A percentile compares a stretch with the other conserved stretches of the same genome.
Conservation (phyloP, 208 protist species). For the Spongospora subterranea region DNA sequence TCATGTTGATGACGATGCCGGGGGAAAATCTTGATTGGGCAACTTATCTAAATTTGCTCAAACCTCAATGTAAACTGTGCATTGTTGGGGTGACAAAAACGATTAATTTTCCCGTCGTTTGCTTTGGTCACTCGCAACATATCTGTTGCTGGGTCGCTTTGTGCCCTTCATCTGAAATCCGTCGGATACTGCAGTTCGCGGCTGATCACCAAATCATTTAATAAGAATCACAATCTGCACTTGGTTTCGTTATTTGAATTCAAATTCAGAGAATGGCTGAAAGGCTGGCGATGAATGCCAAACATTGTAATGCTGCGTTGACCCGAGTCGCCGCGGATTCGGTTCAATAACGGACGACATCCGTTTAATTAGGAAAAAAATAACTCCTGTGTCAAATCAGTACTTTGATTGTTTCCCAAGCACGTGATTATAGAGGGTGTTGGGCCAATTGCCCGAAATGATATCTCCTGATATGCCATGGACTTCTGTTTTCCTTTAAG, state of each 20-base stretch:
- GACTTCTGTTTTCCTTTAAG: too few relatives aligned
- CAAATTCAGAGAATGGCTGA: background rate
- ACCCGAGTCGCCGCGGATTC: background rate
- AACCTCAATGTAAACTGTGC: background rate
- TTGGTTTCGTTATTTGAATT: too few relatives aligned
- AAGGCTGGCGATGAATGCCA: background rate
- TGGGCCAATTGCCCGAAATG: background rate
- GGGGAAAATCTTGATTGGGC: background rate
- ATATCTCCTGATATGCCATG: too few relatives aligned
- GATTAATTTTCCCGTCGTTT: background rate
- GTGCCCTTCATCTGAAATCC: background rate
- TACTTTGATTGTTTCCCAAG: too few relatives aligned
- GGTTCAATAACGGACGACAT: constrained; percentile 7
- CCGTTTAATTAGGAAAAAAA: too few relatives aligned
- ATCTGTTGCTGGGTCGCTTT: background rate
- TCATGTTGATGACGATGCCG: constrained; percentile 4
- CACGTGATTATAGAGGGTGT: too few relatives aligned
- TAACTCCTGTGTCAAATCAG: too few relatives aligned
- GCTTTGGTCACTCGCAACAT: background rate
- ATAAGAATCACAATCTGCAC: too few relatives aligned
- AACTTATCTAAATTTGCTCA: constrained; percentile 10
- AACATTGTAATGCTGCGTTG: constrained; percentile 29
- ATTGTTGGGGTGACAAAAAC: background rate
- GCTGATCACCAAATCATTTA: constrained; percentile 3
- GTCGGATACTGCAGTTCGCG: constrained; percentile 11